These are phyloP conservation scores for Xylariaceae sp. DNA, from an alignment of 2,329 filamentous ascomycete genomes.

Conservation along the genomic window DNA sequence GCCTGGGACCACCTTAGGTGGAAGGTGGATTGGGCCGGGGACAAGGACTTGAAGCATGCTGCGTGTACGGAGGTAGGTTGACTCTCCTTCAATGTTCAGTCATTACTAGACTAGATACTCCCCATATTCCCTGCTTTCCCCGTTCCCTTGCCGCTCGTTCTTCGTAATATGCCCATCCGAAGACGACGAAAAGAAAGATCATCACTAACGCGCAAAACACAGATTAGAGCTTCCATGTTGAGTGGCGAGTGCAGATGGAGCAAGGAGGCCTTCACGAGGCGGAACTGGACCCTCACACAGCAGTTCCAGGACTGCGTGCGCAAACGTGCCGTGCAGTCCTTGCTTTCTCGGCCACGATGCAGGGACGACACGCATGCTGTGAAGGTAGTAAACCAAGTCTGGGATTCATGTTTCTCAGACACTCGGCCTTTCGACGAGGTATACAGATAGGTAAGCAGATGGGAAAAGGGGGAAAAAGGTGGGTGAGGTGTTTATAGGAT, in stretches of 20 bases:
- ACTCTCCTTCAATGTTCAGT: not conserved
- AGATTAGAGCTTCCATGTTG: constrained; percentile 90
- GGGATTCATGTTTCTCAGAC: constrained; percentile 94
- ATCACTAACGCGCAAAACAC: constrained; percentile 11
- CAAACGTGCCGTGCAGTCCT: constrained; percentile 71
- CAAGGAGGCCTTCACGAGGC: constrained; percentile 76
- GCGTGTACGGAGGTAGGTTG: constrained; percentile 81
- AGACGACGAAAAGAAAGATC: not conserved
- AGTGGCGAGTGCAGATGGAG: constrained; percentile 92
- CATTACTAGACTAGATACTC: not conserved
- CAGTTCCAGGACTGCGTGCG: constrained; percentile 94
- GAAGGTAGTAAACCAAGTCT: constrained; percentile 93
- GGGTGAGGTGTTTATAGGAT: not conserved
- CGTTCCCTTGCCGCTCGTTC: not conserved
- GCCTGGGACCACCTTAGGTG: constrained; percentile 90
- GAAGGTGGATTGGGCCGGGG: constrained; percentile 75
- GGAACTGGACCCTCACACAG: constrained; percentile 83
- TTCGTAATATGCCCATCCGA: not conserved
- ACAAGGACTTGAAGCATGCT: constrained; percentile 75
- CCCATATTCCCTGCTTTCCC: not conserved
- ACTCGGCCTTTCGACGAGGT: constrained; percentile 96
- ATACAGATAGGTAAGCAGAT: constrained; percentile 59
- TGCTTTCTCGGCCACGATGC: constrained; percentile 73
- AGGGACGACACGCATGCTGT: constrained; percentile 82
- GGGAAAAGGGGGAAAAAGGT: not conserved